Percentiles rank a stretch among this genome's conserved stretches.
phyloP scores from a whole-genome alignment of 805 yeast genomes.

The Nakazawaea ishiwadae region DNA sequence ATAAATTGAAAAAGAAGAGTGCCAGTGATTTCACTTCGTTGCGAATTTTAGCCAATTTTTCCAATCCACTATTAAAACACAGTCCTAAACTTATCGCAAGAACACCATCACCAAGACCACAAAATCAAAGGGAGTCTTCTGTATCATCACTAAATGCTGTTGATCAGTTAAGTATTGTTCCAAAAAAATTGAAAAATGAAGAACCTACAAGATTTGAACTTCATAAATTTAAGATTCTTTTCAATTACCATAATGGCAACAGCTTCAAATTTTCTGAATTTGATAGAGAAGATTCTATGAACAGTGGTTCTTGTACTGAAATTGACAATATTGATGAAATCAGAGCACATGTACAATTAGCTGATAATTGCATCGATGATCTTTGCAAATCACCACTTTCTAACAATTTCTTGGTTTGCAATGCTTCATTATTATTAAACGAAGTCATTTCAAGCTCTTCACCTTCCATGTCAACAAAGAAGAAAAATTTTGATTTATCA shows the following conservation, averaged over 20 bases:
- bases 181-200: not conserved
- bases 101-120: not conserved
- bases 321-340: not conserved
- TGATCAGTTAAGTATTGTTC: constrained; percentile 5
- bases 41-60: constrained; percentile 1
- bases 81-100: not conserved
- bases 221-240: constrained; percentile 9
- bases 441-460: not conserved
- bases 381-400: not conserved
- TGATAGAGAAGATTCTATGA: not conserved
- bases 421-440: constrained; percentile 4
- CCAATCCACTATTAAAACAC: not conserved
- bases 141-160: not conserved
- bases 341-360: not conserved
- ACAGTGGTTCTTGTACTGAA: not conserved
- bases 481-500: constrained; percentile 10
- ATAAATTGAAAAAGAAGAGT: constrained; percentile 10
- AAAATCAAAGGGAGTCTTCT: constrained; percentile 4
- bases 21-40: constrained; percentile 1
- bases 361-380: constrained; percentile 1
- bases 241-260: constrained; percentile 5
- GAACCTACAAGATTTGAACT: constrained; percentile 8
- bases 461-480: constrained; percentile 2
- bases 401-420: not conserved
- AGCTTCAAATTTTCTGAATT: constrained; percentile 8